Base-by-base conservation (phyloP, 163 green algal genomes). In the Picocystis sp. region DNA sequence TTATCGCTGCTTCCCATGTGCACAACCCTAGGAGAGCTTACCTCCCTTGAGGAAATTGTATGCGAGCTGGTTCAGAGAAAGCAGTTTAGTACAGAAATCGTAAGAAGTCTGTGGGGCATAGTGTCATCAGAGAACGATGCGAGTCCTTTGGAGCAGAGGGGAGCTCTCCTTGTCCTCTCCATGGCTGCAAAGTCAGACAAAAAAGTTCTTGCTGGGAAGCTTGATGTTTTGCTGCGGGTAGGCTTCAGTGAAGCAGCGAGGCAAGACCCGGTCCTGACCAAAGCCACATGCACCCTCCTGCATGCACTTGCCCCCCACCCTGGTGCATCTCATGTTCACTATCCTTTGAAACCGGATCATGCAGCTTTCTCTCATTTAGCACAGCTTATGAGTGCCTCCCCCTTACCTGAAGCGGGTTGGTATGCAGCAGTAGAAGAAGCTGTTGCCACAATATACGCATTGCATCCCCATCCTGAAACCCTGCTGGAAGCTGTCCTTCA, bases 401-500 rank as follows among this genome's bases (percentile, higher is more conserved):
- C 24, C 19, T 49, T 82, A 38, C 64, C 59, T 1, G 63, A 71
- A 13, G 22, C 22, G 2, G 45, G 33, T 9, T 87, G 81, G 84
- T 89, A 78, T 45, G 69, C 70, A 3, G 76, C 62, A 2, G 76
- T 77, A 2, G 83, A 91, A 66, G 74, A 78, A 15, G 71, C 72
- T 3, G 45, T 92, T 1, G 55, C 43, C 10, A 79, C 83, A 1
- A 22, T 94, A 9, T 89, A 92, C 59, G 56, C 60, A 2, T 67
- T 93, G 58, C 76, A 87, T 60, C 78, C 74, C 1, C 38, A 66
- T 1, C 84, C 84, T 0, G 70, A 86, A 52, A 55, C 50, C 45
- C 34, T 81, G 17, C 53, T 45, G 9, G 62, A 48, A 1, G 65
- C 62, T 3, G 50, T 87, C 8, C 53, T 93, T 49, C 47, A 65